Conservation (phyloP, 495 filamentous ascomycete species). For the Xeromyces bisporus region DNA sequence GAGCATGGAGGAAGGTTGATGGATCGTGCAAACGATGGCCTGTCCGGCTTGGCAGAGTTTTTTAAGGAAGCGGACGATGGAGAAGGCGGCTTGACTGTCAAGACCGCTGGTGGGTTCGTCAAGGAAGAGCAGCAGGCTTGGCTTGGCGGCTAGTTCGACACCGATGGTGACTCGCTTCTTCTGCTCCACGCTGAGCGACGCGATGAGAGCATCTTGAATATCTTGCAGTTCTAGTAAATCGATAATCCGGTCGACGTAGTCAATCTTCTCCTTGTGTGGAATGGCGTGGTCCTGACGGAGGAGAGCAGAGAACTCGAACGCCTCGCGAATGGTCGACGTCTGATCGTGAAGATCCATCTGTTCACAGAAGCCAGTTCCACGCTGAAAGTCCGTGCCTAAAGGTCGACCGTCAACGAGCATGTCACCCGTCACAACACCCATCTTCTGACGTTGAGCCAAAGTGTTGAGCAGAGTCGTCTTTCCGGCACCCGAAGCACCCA, state of each 20-base stretch:
- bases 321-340: slow-evolving; percentile 48
- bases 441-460: slow-evolving; percentile 57
- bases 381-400: slow-evolving; percentile 55
- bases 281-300: slow-evolving; percentile 39
- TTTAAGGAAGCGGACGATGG: slow-evolving; percentile 67
- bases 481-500: slow-evolving; percentile 74
- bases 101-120: slow-evolving; percentile 74
- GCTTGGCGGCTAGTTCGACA: slow-evolving; percentile 81
- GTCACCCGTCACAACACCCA: slow-evolving; percentile 52
- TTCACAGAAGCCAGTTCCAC: slow-evolving; percentile 69
- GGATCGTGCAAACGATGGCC: slow-evolving; percentile 68
- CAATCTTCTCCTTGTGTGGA: slow-evolving; percentile 37
- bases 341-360: slow-evolving; percentile 73
- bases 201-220: slow-evolving; percentile 37
- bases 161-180: slow-evolving; percentile 71
- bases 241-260: slow-evolving; percentile 45
- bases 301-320: slow-evolving; percentile 49
- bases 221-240: slow-evolving; percentile 39
- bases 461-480: slow-evolving; percentile 66
- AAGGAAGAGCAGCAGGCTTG: slow-evolving; percentile 61
- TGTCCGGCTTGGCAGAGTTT: slow-evolving; percentile 66
- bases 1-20: slow-evolving; percentile 55
- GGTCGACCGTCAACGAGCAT: slow-evolving; percentile 66
- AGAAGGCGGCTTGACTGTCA: slow-evolving; percentile 69
- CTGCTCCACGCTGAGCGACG: slow-evolving; percentile 47